Evolutionary conservation across 1,284 basidiomycete species (phyloP), one percentile per base, ranked within the genome.

Genomic region (Fomes fomentarius): DNA sequence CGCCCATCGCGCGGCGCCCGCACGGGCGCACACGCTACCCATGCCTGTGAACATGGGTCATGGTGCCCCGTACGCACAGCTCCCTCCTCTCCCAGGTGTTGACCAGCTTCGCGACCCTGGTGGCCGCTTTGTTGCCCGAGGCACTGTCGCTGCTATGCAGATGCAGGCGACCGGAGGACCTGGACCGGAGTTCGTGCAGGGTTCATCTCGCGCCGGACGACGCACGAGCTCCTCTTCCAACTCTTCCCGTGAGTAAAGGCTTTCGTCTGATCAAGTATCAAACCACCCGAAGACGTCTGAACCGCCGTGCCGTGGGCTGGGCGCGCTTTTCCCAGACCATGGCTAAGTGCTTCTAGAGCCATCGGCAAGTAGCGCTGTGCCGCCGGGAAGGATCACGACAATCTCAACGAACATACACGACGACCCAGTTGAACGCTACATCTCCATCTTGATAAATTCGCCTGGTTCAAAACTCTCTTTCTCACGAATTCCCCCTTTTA

Each of bases 241-340:
- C 31, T 60, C 58, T 35, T 54, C 58, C 21, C 54, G 45, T 39
- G 58, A 54, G 15, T 57, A 40, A 50, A 12, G 3, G 24, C 44
- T 12, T 22, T 25, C 15, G 19, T 41, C 35, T 30, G 10, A 39
- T 38, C 26, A 41, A 21, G 43, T 33, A 48, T 30, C 33, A 45
- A 19, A n/a, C 4, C 31, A 4, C 31, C n/a, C n/a, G 28, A 37
- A 30, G 46, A 43, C 40, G 39, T 33, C 52, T 30, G n/a, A 28
- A 14, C 50, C 28, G 25, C 44, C 40, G 50, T 43, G 53, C 44
- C 21, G 10, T 34, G 39, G 39, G 22, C 47, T 47, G 50, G 28
- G 34, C 19, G 39, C 31, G 26, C 43, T 41, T 34, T 17, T 22
- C 28, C 35, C 30, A 50, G 47, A 50, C 33, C 53, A 15, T n/a